Evolutionary conservation across 2,329 filamentous ascomycete species (phyloP).

Genomic region (Neonectria ditissima): DNA sequence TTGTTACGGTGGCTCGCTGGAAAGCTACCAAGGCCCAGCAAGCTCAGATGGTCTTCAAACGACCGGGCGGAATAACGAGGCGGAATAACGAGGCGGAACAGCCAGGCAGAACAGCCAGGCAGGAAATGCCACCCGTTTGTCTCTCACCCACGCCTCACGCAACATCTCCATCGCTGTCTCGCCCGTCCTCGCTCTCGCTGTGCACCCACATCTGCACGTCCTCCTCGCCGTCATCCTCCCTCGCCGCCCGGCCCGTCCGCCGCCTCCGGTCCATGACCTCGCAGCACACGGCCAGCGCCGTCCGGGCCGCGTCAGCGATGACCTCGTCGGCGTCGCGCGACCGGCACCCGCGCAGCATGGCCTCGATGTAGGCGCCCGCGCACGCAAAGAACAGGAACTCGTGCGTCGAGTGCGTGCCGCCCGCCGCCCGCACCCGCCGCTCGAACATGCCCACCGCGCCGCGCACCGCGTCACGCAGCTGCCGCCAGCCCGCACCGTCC

Average conservation of each 20-base stretch:
- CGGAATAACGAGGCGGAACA: too few relatives aligned
- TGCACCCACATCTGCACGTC: slow-evolving; percentile 5
- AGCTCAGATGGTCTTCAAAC: too few relatives aligned
- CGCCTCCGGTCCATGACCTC: slow-evolving; percentile 19
- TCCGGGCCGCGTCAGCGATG: slow-evolving; percentile 17
- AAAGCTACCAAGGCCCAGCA: neutral
- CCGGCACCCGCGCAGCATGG: slow-evolving; percentile 3
- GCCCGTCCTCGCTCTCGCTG: slow-evolving; percentile 5
- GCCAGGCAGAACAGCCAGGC: too few relatives aligned
- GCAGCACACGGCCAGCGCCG: slow-evolving; percentile 21
- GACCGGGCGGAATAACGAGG: too few relatives aligned
- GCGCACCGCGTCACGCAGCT: slow-evolving; percentile 11
- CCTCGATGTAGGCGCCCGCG: slow-evolving; percentile 24
- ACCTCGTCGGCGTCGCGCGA: slow-evolving; percentile 17
- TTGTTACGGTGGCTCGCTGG: neutral
- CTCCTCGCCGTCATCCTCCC: neutral
- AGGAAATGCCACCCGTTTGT: neutral
- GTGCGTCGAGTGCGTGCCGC: slow-evolving; percentile 21
- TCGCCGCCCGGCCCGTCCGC: neutral
- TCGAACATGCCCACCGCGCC: slow-evolving; percentile 17
- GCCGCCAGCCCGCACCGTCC: slow-evolving; percentile 12
- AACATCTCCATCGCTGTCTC: slow-evolving; percentile 3
- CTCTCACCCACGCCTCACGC: neutral
- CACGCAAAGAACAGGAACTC: slow-evolving; percentile 25
- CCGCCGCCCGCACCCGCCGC: slow-evolving; percentile 18